phyloP scores from a whole-genome alignment of 2,329 filamentous ascomycete species.

The Chaetomiaceae sp. region DNA sequence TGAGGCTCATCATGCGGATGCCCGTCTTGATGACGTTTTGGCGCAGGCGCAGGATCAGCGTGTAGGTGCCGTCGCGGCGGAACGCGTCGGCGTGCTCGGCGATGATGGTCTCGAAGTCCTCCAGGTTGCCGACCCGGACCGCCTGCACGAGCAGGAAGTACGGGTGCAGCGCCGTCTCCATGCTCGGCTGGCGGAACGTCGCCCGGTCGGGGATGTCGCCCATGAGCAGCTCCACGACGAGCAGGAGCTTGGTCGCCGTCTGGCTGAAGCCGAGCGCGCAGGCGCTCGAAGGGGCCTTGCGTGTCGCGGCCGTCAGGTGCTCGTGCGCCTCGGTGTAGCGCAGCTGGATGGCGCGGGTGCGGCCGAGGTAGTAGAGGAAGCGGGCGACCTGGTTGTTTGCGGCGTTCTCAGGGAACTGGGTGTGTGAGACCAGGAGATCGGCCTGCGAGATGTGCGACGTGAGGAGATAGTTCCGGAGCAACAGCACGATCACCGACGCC shows the following conservation, averaged over 20 bases:
- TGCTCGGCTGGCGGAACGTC: constrained; percentile 82
- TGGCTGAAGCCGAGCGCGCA: constrained; percentile 94
- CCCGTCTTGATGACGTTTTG: constrained; percentile 99
- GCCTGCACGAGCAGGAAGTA: constrained; percentile 94
- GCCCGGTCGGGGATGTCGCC: constrained; percentile 95
- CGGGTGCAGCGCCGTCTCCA: constrained; percentile 83
- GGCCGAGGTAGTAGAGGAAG: constrained; percentile 94
- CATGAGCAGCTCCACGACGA: constrained; percentile 96
- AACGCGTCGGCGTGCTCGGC: constrained; percentile 77
- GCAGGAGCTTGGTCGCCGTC: constrained; percentile 90
- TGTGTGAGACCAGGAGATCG: constrained; percentile 91
- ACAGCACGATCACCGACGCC: constrained; percentile 87
- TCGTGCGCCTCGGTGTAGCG: constrained; percentile 96
- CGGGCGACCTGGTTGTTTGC: constrained; percentile 97
- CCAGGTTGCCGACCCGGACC: constrained; percentile 91
- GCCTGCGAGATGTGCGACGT: constrained; percentile 97
- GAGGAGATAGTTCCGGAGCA: constrained; percentile 91
- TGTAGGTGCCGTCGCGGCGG: constrained; percentile 91
- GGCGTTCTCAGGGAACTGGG: constrained; percentile 87
- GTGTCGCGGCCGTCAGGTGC: constrained; percentile 85
- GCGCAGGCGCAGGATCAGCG: constrained; percentile 84
- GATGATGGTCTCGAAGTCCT: constrained; percentile 86
- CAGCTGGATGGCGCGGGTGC: constrained; percentile 93
- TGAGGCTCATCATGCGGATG: constrained; percentile 97
- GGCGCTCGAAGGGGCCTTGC: constrained; percentile 86